These are phyloP conservation scores for Phaeosphaeria sp. DNA, from an alignment of 2,329 filamentous ascomycete species.

Conservation along the genomic window DNA sequence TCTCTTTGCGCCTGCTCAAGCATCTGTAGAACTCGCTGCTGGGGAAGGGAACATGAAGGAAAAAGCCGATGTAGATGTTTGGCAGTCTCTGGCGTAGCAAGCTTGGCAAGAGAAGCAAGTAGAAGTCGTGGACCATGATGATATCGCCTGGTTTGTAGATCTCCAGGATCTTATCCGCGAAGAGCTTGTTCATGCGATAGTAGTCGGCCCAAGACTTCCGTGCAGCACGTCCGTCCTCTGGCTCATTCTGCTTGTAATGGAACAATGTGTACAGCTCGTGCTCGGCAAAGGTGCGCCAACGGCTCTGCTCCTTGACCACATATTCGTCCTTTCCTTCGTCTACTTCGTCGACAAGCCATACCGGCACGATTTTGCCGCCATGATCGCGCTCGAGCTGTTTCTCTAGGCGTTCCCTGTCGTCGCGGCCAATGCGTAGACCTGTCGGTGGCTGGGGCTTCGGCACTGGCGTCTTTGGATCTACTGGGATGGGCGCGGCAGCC, in stretches of 20 bases:
- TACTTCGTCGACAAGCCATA: slow-evolving; percentile 84
- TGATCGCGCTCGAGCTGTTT: slow-evolving; percentile 74
- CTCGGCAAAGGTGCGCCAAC: slow-evolving; percentile 91
- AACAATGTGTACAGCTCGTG: slow-evolving; percentile 91
- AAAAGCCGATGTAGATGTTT: slow-evolving; percentile 94
- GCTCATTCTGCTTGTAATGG: slow-evolving; percentile 95
- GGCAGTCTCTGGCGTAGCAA: slow-evolving; percentile 85
- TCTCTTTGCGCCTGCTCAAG: slow-evolving; percentile 84
- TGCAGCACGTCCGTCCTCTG: slow-evolving; percentile 82
- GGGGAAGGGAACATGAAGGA: slow-evolving; percentile 91
- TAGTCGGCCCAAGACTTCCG: slow-evolving; percentile 91
- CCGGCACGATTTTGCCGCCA: slow-evolving; percentile 80
- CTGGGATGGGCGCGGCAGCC: slow-evolving; percentile 78
- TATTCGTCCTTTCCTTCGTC: slow-evolving; percentile 73
- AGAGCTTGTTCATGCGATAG: slow-evolving; percentile 89
- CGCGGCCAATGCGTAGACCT: slow-evolving; percentile 72
- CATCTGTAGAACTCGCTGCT: slow-evolving; percentile 95
- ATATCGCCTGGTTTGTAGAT: slow-evolving; percentile 93
- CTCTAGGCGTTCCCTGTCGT: slow-evolving; percentile 77
- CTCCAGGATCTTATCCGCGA: slow-evolving; percentile 86
- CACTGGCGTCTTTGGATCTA: slow-evolving; percentile 66
- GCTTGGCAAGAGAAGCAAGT: slow-evolving; percentile 86
- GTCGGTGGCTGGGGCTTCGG: slow-evolving; percentile 68
- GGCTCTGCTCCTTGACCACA: slow-evolving; percentile 77
- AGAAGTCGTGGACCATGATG: slow-evolving; percentile 92